Conservation (phyloP, 139 green algal species). For the Chlorella sp. region DNA sequence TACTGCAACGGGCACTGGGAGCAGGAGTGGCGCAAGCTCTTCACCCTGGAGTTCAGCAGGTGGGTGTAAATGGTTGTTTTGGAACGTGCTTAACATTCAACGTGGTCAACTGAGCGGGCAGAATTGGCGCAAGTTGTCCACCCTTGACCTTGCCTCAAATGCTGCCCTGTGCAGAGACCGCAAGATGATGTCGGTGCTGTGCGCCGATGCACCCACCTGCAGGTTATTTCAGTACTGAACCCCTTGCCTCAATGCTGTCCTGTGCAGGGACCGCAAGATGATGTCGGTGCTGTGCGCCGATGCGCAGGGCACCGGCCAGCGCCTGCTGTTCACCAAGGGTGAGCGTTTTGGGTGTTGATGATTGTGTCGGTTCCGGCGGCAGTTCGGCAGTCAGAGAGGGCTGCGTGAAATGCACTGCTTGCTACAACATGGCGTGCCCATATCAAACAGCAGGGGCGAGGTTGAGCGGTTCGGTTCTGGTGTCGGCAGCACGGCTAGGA, state of each 20-base stretch:
- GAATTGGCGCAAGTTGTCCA: too few relatives aligned
- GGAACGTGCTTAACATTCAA: neutral
- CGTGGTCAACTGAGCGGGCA: too few relatives aligned
- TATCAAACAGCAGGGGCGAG: too few relatives aligned
- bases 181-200: conserved; percentile 95
- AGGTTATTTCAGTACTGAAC: conserved; percentile 91
- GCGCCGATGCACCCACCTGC: conserved; percentile 56
- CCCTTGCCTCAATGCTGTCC: neutral
- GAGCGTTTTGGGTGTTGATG: too few relatives aligned
- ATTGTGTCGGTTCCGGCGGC: too few relatives aligned
- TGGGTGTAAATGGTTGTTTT: neutral
- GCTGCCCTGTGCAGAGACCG: conserved; percentile 52
- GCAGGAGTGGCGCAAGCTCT: conserved; percentile 55
- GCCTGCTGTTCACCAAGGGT: conserved; percentile 72
- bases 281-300: conserved; percentile 83
- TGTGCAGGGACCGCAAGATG: conserved; percentile 82
- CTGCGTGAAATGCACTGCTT: too few relatives aligned
- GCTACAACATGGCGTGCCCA: too few relatives aligned
- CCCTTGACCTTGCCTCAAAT: neutral
- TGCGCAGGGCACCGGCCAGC: neutral
- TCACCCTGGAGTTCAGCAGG: conserved; percentile 82
- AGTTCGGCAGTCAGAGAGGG: too few relatives aligned
- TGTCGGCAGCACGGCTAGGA: too few relatives aligned
- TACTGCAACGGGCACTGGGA: conserved; percentile 85
- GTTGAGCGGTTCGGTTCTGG: too few relatives aligned